Evolutionary conservation across 2,329 filamentous ascomycete species (phyloP).

Genomic region (Ascochyta koolunga): DNA sequence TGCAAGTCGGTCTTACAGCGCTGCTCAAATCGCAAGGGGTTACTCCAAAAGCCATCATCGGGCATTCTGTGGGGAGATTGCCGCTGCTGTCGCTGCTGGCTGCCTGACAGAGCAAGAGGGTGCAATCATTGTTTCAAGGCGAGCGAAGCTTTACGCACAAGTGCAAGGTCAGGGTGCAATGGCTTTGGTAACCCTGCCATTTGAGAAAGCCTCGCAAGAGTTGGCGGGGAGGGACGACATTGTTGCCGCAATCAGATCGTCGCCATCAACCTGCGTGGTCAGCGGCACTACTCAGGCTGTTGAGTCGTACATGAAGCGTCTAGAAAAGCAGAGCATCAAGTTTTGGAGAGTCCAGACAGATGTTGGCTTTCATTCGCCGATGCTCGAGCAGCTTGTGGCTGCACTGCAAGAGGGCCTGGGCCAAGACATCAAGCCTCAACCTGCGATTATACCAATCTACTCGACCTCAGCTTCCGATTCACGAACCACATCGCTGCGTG

Average conservation of each 20-base stretch:
- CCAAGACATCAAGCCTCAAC: conserved; percentile 16
- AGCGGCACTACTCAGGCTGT: conserved; percentile 34
- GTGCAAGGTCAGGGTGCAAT: conserved; percentile 42
- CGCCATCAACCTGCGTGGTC: conserved; percentile 47
- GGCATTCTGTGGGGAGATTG: conserved; percentile 54
- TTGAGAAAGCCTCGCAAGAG: conserved; percentile 30
- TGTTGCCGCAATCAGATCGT: conserved; percentile 46
- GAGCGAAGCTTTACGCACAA: conserved; percentile 41
- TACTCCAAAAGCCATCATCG: conserved; percentile 47
- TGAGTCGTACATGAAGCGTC: conserved; percentile 22
- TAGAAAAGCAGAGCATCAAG: conserved; percentile 36
- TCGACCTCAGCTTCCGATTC: conserved; percentile 44
- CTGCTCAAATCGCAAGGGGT: conserved; percentile 42
- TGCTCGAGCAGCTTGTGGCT: conserved; percentile 40
- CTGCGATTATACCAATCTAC: conserved; percentile 41
- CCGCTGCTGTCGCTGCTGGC: conserved; percentile 40
- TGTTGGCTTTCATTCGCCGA: conserved; percentile 52
- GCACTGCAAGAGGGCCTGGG: conserved; percentile 31
- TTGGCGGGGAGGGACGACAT: conserved; percentile 33
- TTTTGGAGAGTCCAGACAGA: conserved; percentile 49
- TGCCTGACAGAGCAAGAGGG: conserved; percentile 45
- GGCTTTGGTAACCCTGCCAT: conserved; percentile 43
- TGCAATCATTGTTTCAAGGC: conserved; percentile 41
- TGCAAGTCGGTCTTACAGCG: conserved; percentile 45
- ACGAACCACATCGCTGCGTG: conserved; percentile 27